Percentiles rank a stretch among this genome's conserved stretches.
Conservation (phyloP, 1,284 basidiomycete species). For the Papiliotrema fonsecae region DNA sequence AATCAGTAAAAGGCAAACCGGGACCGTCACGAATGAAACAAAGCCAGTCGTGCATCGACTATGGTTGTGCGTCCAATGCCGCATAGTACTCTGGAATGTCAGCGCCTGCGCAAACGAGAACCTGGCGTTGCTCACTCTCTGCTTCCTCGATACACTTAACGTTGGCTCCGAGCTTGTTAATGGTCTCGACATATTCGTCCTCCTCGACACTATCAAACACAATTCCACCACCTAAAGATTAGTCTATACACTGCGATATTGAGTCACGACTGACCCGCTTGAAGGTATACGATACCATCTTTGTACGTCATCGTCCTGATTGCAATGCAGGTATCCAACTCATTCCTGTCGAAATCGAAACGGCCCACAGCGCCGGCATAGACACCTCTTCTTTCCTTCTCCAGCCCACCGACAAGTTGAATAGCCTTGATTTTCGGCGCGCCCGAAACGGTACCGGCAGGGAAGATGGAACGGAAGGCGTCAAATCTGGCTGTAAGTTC, state of each 20-base stretch:
- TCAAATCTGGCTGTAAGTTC: constrained; percentile 65
- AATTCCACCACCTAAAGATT: constrained; percentile 78
- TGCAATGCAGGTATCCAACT: constrained; percentile 98
- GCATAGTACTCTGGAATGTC: constrained; percentile 13
- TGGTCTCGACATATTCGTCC: constrained; percentile 91
- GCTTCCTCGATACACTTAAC: constrained; percentile 78
- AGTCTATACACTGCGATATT: not conserved
- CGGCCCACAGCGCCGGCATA: constrained; percentile 97
- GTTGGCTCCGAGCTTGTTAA: constrained; percentile 91
- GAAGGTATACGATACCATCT: constrained; percentile 84
- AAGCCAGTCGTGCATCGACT: too few species aligned
- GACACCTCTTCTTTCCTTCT: constrained; percentile 85
- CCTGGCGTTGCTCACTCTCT: constrained; percentile 63
- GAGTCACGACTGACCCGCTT: constrained; percentile 55
- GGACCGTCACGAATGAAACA: too few species aligned
- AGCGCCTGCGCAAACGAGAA: not conserved
- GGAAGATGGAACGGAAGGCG: constrained; percentile 98
- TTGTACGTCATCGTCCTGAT: constrained; percentile 99
- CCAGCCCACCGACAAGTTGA: constrained; percentile 81
- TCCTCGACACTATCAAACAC: constrained; percentile 97
- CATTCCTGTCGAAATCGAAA: constrained; percentile 90
- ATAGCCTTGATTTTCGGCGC: constrained; percentile 99
- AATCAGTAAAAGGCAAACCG: too few species aligned
- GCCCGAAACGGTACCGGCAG: constrained; percentile 97
- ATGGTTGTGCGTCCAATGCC: not conserved